These are phyloP conservation scores for Nannizzia gypsea DNA, from an alignment of 2,329 filamentous ascomycete genomes.

Conservation along the genomic window DNA sequence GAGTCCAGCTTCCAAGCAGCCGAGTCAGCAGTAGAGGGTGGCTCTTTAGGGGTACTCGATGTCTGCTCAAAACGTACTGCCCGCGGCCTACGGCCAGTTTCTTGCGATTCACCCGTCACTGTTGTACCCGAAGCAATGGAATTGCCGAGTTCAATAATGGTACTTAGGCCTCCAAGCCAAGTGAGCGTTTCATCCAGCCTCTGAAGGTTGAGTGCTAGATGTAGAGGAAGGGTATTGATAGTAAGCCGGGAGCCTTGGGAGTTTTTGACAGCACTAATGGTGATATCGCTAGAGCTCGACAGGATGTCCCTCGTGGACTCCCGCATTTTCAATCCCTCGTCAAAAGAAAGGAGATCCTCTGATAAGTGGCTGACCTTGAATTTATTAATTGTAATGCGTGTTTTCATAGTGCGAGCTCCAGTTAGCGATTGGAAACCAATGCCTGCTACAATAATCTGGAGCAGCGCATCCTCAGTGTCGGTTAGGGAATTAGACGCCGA, in stretches of 20 bases:
- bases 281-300: constrained; percentile 29
- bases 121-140: constrained; percentile 69
- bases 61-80: constrained; percentile 44
- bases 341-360: constrained; percentile 42
- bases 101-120: constrained; percentile 26
- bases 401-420: constrained; percentile 16
- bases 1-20: constrained; percentile 54
- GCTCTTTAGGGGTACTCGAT: constrained; percentile 1
- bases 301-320: constrained; percentile 34
- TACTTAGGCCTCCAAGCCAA: constrained; percentile 84
- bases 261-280: constrained; percentile 25
- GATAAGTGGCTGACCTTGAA: constrained; percentile 39
- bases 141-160: constrained; percentile 74
- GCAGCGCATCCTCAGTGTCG: constrained; percentile 23
- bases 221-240: constrained; percentile 64
- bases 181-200: constrained; percentile 74
- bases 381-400: constrained; percentile 28
- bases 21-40: background rate
- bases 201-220: constrained; percentile 64
- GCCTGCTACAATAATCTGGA: constrained; percentile 22
- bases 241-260: constrained; percentile 37
- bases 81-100: constrained; percentile 26
- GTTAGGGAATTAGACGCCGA: background rate
- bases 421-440: constrained; percentile 19
- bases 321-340: constrained; percentile 36